These are phyloP conservation scores for Musa balbisiana DNA, from an alignment of 202 grass and related monocot genomes.

Conservation along the genomic window DNA sequence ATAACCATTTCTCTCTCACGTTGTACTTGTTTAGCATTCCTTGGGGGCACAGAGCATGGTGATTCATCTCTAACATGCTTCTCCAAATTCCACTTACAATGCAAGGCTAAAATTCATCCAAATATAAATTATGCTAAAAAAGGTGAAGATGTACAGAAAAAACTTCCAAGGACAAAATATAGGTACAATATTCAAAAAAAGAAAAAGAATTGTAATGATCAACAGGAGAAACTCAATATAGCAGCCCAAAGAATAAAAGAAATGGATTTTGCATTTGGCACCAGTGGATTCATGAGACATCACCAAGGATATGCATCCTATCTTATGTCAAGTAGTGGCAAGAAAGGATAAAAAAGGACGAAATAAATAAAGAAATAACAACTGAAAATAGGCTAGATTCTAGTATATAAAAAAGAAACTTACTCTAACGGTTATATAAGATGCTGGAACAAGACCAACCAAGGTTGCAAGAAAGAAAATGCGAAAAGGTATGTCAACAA, in stretches of 20 bases:
- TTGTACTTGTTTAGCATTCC: background rate
- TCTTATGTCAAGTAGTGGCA: too few relatives aligned
- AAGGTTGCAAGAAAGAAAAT: constrained; percentile 94
- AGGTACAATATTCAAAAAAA: background rate
- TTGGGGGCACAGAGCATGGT: background rate
- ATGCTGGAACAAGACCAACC: constrained; percentile 77
- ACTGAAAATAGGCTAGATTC: background rate
- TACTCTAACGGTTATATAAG: constrained; percentile 95
- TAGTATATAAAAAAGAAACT: constrained; percentile 13
- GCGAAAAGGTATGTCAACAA: constrained; percentile 96
- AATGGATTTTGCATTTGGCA: background rate
- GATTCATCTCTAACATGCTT: background rate
- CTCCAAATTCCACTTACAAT: background rate
- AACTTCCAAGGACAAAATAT: background rate
- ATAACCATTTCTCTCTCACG: background rate
- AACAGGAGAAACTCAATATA: background rate
- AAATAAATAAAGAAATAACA: background rate
- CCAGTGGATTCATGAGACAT: background rate
- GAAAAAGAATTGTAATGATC: background rate
- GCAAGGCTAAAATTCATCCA: background rate
- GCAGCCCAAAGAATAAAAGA: background rate
- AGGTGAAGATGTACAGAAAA: background rate
- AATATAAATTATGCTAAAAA: background rate
- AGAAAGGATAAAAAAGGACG: background rate
- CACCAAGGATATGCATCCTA: background rate